These are phyloP conservation scores for Euphorbia celastroides DNA, from an alignment of 441 rosid genomes.

Conservation along the genomic window DNA sequence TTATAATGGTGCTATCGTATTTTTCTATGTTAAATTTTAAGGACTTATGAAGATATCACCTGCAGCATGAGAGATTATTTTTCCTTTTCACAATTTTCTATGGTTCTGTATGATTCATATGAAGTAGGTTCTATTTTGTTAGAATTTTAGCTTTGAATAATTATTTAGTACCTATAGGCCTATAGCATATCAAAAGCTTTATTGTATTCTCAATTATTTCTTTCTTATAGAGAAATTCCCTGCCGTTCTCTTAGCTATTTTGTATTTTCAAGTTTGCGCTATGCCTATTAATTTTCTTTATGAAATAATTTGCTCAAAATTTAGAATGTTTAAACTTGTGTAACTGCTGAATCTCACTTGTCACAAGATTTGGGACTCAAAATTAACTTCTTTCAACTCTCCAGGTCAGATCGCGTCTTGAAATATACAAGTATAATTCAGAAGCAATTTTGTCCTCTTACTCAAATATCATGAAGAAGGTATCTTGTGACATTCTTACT, in stretches of 20 bases:
- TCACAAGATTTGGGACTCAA: conserved; percentile 13
- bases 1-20: neutral
- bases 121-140: neutral
- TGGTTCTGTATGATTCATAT: neutral
- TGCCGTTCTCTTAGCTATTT: neutral
- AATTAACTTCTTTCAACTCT: conserved; percentile 10
- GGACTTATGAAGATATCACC: neutral
- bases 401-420: conserved; percentile 74
- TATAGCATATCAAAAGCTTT: neutral
- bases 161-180: neutral
- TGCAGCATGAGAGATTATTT: neutral
- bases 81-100: neutral
- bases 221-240: neutral
- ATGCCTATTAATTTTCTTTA: neutral
- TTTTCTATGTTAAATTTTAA: neutral
- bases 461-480: conserved; percentile 58
- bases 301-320: neutral
- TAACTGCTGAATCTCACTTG: neutral
- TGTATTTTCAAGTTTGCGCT: neutral
- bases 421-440: conserved; percentile 75
- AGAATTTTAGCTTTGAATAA: neutral
- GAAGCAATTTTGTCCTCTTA: conserved; percentile 58
- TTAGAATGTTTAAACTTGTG: conserved; percentile 1
- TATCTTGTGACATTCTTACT: conserved; percentile 10
- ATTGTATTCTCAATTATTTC: neutral